Base-by-base conservation (phyloP, 139 green algal genomes). In the Chloropicon primus region DNA sequence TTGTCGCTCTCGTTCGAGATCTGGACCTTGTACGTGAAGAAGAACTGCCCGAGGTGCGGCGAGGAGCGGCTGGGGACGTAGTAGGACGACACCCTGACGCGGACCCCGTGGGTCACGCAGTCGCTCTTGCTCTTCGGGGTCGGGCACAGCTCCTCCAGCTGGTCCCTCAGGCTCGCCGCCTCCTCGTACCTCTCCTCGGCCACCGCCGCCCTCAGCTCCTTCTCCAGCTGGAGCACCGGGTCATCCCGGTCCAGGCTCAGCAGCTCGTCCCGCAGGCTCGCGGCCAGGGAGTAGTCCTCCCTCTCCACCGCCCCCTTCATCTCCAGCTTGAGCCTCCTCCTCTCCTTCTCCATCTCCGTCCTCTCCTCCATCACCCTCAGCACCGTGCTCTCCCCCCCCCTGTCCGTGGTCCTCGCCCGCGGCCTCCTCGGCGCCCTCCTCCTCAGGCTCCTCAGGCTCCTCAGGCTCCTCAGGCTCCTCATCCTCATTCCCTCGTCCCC, bases 21-120 rank as follows among this genome's bases (percentile, higher is more conserved):
- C 25, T 26, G 71, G 0, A 91, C 75, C 62, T 81, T 78, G 84
- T 91, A 91, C n/a, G 81, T 79, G 54, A 89, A 90, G 75, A 90
- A 87, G 74, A 78, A 91, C 77, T 86, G 82, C 2, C 79, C 75
- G 24, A 73, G 23, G 1, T 78, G 26, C 17, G 87, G 86, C 1
- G 25, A 24, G 24, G 84, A 89, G 74, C 88, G 82, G 21, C 75
- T 75, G 23, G 83, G 79, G 53, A 89, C 81, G 74, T 83, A 91
- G 73, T 80, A 80, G 77, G 79, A 87, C 21, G 76, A 73, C 53
- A 89, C 87, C 3, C 62, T 23, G 25, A 91, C 85, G 2, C 81
- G 76, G 24, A 91, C 76, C 3, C 85, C 85, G n/a, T 81, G 24
- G 2, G 80, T 86, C 22, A 85, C 77, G 21, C 76, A 76, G 73